phyloP scores from a whole-genome alignment of 1,284 basidiomycete genomes.

The Nidula niveotomentosa region DNA sequence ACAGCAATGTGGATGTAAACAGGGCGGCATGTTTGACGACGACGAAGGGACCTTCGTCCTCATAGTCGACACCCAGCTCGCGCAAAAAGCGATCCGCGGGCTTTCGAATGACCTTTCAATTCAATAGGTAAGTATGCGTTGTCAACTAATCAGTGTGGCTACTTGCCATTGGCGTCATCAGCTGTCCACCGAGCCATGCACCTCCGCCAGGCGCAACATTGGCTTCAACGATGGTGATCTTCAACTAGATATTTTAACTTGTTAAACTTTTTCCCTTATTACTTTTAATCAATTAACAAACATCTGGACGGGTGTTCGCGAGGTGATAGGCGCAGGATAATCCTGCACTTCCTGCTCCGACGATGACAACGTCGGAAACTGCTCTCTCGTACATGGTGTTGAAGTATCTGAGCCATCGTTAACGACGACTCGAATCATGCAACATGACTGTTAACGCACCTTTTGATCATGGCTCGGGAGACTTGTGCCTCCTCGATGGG shows the following conservation, averaged over 20 bases:
- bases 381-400: conserved; percentile 72
- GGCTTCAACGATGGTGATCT: conserved; percentile 82
- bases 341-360: conserved; percentile 81
- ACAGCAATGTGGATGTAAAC: conserved; percentile 81
- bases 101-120: conserved; percentile 69
- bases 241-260: conserved; percentile 34
- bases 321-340: conserved; percentile 80
- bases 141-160: not conserved
- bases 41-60: conserved; percentile 81
- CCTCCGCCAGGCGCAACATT: conserved; percentile 82
- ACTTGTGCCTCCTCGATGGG: conserved; percentile 79
- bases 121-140: not conserved
- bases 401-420: conserved; percentile 52
- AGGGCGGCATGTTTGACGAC: conserved; percentile 83
- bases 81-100: conserved; percentile 76
- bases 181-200: conserved; percentile 80
- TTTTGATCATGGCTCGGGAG: conserved; percentile 77
- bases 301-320: conserved; percentile 66
- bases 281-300: conserved; percentile 7
- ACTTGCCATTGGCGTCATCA: conserved; percentile 80
- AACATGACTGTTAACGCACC: conserved; percentile 35
- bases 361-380: conserved; percentile 78
- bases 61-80: conserved; percentile 76
- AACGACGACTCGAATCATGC: not conserved
- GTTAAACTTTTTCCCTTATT: too few relatives aligned